Conservation (phyloP, 73 alveolate genomes). For the Uronychia setigera region DNA sequence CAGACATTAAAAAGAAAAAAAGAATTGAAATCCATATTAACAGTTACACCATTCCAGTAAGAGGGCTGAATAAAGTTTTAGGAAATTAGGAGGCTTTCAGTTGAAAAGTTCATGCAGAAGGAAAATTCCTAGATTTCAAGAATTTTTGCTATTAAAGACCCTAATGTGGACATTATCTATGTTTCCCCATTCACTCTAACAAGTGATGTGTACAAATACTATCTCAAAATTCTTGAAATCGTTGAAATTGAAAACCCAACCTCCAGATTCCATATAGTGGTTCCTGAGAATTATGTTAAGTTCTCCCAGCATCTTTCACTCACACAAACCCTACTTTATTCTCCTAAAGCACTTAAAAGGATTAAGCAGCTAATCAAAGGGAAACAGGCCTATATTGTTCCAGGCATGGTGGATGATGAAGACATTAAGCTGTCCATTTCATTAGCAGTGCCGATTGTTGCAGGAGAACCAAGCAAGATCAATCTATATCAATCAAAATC, state of each 20-base stretch:
- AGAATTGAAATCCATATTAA: constrained; percentile 75
- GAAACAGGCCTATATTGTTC: constrained; percentile 66
- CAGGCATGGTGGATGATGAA: constrained; percentile 58
- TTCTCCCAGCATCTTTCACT: constrained; percentile 58
- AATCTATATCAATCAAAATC: constrained; percentile 56
- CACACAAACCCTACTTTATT: constrained; percentile 56
- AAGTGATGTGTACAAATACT: constrained; percentile 67
- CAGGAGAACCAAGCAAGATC: constrained; percentile 61
- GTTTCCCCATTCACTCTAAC: constrained; percentile 68
- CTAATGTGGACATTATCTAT: constrained; percentile 75
- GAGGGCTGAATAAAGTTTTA: constrained; percentile 6
- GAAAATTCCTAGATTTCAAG: constrained; percentile 75
- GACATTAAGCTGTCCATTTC: constrained; percentile 65
- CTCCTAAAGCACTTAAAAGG: constrained; percentile 72
- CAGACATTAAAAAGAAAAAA: constrained; percentile 48
- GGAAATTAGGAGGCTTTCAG: constrained; percentile 81
- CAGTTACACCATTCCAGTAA: constrained; percentile 17
- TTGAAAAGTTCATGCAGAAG: constrained; percentile 88
- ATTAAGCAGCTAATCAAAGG: constrained; percentile 54
- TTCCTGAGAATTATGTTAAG: constrained; percentile 72
- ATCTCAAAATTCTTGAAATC: constrained; percentile 61
- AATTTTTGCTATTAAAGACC: constrained; percentile 67
- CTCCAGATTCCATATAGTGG: constrained; percentile 61
- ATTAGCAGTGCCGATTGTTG: constrained; percentile 63
- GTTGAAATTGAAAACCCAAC: constrained; percentile 68